Conservation (phyloP, 2,329 filamentous ascomycete species). For the Cordyceps fumosorosea region DNA sequence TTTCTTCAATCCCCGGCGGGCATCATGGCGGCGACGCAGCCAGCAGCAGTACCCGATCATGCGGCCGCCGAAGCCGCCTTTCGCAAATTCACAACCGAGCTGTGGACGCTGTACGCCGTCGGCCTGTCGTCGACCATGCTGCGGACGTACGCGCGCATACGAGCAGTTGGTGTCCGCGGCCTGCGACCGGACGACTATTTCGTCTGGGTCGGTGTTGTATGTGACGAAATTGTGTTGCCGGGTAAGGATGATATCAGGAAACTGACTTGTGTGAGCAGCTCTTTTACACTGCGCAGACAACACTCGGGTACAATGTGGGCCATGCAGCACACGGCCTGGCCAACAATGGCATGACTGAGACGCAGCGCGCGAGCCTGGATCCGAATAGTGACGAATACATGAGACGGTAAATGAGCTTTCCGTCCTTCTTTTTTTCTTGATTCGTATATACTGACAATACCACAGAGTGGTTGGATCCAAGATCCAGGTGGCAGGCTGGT, state of each 20-base stretch:
- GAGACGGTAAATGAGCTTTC: constrained; percentile 22
- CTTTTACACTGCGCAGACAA: constrained; percentile 45
- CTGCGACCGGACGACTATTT: constrained; percentile 26
- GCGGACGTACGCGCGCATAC: constrained; percentile 25
- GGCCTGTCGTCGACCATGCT: constrained; percentile 22
- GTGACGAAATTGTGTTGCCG: constrained; percentile 1
- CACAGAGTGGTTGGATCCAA: constrained; percentile 48
- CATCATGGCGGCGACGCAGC: background rate
- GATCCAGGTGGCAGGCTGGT: constrained; percentile 50
- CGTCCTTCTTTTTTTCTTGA: background rate
- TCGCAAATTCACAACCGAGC: constrained; percentile 17
- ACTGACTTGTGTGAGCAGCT: constrained; percentile 27
- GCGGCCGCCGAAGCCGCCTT: constrained; percentile 13
- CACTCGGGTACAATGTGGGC: constrained; percentile 44
- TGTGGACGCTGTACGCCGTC: constrained; percentile 24
- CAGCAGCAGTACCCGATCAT: constrained; percentile 4
- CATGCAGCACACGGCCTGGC: constrained; percentile 44
- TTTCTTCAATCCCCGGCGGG: background rate
- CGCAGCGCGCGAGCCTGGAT: constrained; percentile 38
- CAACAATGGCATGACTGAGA: constrained; percentile 50
- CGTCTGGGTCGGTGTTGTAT: constrained; percentile 18
- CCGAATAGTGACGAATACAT: constrained; percentile 39
- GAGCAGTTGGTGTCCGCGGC: constrained; percentile 19
- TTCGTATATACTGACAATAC: background rate
- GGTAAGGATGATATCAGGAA: background rate